Evolutionary conservation across 2,329 filamentous ascomycete species (phyloP).

Genomic region (Thermothelomyces thermophilus): DNA sequence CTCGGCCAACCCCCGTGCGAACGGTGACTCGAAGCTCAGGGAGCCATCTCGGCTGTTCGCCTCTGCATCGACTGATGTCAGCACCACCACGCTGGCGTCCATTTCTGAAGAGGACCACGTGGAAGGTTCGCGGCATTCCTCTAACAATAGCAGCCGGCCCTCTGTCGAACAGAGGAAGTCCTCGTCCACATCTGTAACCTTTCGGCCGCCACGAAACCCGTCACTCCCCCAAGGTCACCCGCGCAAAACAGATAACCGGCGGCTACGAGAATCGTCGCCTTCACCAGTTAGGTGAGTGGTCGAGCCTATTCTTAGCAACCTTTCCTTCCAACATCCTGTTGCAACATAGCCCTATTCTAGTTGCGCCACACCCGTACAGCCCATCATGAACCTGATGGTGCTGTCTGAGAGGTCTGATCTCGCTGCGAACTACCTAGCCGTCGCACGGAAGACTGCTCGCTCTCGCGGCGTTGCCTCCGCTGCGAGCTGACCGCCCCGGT

Average conservation of each 20-base stretch:
- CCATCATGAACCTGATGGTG: no score
- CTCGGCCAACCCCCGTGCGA: conserved; percentile 6
- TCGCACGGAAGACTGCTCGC: no score
- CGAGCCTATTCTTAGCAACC: neutral
- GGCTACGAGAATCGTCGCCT: conserved; percentile 43
- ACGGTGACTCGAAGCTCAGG: conserved; percentile 9
- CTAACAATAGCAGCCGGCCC: conserved; percentile 31
- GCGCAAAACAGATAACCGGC: conserved; percentile 37
- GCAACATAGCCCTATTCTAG: neutral
- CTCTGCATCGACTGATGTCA: conserved; percentile 19
- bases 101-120: conserved; percentile 10
- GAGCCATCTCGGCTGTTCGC: conserved; percentile 8
- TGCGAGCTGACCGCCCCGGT: neutral
- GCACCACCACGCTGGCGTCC: conserved; percentile 24
- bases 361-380: no score
- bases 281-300: conserved; percentile 42
- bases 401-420: no score
- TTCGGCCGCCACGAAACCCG: conserved; percentile 39
- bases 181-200: conserved; percentile 43
- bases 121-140: conserved; percentile 20
- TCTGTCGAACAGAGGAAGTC: conserved; percentile 36
- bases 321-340: neutral
- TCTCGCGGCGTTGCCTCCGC: no score
- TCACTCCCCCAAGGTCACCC: conserved; percentile 43
- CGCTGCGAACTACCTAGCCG: neutral